Evolutionary conservation across 2,329 filamentous ascomycete genomes (phyloP), one percentile per base, ranked within the genome.

Genomic region (Eurotiales sp.): DNA sequence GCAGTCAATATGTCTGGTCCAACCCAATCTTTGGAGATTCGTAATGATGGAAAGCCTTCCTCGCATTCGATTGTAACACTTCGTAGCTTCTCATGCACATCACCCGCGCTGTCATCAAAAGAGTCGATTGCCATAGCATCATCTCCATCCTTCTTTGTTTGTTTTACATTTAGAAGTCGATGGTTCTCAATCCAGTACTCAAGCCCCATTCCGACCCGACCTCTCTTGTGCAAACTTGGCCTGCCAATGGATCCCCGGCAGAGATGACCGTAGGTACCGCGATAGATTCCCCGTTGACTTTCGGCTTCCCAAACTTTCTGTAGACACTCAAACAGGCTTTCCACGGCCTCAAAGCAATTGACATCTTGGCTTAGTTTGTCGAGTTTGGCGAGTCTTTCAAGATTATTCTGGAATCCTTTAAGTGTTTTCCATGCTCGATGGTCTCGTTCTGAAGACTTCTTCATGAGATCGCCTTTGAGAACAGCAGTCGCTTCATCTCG

Each of bases 331-430:
- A 71, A 69, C 4, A 76, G 62, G 14, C 68, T 70, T 47, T 72
- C 71, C n/a, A 74, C 59, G 10, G 72, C 72, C 58, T 74, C 69
- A 43, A 76, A 75, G 40, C 72, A 75, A 42, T 75, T 75, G 10
- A 73, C 66, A 37, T 73, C 68, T 45, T 70, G 64, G 50, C 72
- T 73, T 46, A 74, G 64, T 48, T 66, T 65, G 56, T 76, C 73
- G 50, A 72, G 61, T 30, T 68, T 71, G n/a, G 70, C 69, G 23
- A 76, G 64, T 61, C 72, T 72, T 43, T 67, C 67, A 29, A 76
- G 50, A 54, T 75, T 75, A 51, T 65, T 64, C 52, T 72, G 65
- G 46, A 75, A 76, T 4, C 63, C 64, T 29, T 60, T 56, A 21
- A 74, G 56, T 11, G 59, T 58, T 53, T 68, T 68, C 72, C 72